These are phyloP conservation scores for Nicotiana noctiflora DNA, from an alignment of 257 asterid genomes.

Conservation along the genomic window DNA sequence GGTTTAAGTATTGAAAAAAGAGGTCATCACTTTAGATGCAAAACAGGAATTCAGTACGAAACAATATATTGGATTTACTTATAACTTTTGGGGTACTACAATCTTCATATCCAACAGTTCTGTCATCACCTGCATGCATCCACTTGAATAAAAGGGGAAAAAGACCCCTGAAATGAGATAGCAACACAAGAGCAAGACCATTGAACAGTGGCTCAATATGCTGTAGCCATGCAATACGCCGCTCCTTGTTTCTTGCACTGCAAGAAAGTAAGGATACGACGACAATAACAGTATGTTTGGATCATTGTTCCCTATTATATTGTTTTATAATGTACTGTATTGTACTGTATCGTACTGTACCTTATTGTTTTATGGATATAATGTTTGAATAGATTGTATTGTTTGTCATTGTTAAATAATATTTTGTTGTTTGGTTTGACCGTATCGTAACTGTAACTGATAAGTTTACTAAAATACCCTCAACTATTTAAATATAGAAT, in stretches of 20 bases:
- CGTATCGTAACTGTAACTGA: too few species aligned
- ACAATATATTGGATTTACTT: background rate
- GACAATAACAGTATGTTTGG: too few species aligned
- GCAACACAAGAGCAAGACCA: constrained; percentile 58
- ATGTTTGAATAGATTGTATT: too few species aligned
- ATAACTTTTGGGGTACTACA: background rate
- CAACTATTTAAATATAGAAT: too few species aligned
- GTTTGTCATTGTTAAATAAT: too few species aligned
- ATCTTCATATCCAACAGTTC: background rate
- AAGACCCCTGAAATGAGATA: constrained; percentile 75
- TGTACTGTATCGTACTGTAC: too few species aligned
- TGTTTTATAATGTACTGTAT: too few species aligned
- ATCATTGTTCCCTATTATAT: too few species aligned
- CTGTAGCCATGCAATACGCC: constrained; percentile 71
- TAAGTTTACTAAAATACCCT: too few species aligned
- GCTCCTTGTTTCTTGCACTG: constrained; percentile 56
- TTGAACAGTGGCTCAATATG: constrained; percentile 64
- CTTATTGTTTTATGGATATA: too few species aligned
- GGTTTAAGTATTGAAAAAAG: background rate
- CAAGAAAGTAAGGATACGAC: too few species aligned
- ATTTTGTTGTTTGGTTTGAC: too few species aligned
- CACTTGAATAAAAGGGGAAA: constrained; percentile 87
- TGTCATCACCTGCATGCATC: constrained; percentile 83
- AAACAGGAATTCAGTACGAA: background rate
- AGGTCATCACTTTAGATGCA: background rate